Evolutionary conservation across 2,329 filamentous ascomycete species (phyloP).

Genomic region (Rhynchosporium graminicola): DNA sequence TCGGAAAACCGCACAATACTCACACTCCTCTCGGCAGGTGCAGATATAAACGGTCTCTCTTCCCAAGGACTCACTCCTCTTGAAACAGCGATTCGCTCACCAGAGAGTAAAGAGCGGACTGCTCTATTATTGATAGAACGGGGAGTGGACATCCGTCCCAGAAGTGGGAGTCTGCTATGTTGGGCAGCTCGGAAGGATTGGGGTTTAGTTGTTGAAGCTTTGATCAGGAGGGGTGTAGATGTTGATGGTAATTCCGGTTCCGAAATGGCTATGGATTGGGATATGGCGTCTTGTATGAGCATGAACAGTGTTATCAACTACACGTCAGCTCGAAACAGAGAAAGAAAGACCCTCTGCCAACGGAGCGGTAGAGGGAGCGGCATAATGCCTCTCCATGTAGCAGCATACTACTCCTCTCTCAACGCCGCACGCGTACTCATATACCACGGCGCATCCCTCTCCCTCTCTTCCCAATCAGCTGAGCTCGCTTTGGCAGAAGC

Average conservation of each 20-base stretch:
- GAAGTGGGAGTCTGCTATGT: background rate
- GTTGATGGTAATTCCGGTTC: background rate
- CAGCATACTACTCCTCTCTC: background rate
- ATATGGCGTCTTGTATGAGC: background rate
- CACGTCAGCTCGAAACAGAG: background rate
- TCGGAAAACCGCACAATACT: background rate
- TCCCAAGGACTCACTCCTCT: background rate
- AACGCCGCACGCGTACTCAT: background rate
- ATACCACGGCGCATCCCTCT: background rate
- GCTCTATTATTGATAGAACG: background rate
- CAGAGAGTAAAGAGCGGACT: background rate
- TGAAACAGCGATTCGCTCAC: background rate
- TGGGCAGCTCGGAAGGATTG: conserved; percentile 7
- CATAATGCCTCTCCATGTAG: background rate
- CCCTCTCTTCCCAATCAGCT: background rate
- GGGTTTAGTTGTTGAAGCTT: background rate
- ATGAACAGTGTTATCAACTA: background rate
- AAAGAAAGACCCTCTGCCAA: background rate
- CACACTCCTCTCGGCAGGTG: background rate
- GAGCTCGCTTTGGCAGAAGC: conserved; percentile 9
- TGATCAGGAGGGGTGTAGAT: background rate
- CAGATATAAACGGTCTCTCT: conserved; percentile 4
- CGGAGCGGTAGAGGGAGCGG: background rate
- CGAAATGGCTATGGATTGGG: background rate
- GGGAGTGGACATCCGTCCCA: background rate